These are phyloP conservation scores for Cytospora paraplurivora DNA, from an alignment of 2,329 filamentous ascomycete genomes.

Conservation along the genomic window DNA sequence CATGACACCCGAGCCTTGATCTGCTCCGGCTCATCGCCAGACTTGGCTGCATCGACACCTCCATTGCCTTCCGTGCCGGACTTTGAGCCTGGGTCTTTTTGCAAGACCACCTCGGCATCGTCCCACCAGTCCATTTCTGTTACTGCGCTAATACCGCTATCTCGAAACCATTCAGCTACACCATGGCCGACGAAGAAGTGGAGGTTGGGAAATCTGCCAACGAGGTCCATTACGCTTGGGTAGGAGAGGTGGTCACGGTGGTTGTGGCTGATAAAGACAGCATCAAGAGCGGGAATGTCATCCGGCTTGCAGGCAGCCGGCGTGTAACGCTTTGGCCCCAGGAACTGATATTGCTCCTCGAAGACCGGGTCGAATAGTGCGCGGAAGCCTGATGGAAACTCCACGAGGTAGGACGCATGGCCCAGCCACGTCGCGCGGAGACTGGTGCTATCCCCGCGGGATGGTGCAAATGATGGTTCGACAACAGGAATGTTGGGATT, in stretches of 20 bases:
- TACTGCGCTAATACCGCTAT: slow-evolving; percentile 55
- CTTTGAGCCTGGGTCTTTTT: not conserved
- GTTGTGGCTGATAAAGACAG: slow-evolving; percentile 56
- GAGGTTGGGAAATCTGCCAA: slow-evolving; percentile 11
- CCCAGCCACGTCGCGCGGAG: slow-evolving; percentile 9
- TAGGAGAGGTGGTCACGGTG: slow-evolving; percentile 56
- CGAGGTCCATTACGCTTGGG: slow-evolving; percentile 4
- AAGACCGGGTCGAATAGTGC: slow-evolving; percentile 58
- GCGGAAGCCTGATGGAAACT: slow-evolving; percentile 38
- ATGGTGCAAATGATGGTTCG: not conserved
- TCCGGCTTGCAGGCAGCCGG: slow-evolving; percentile 51
- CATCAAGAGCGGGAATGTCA: slow-evolving; percentile 53
- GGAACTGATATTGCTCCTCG: slow-evolving; percentile 47
- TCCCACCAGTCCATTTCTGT: slow-evolving; percentile 80
- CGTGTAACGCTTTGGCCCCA: slow-evolving; percentile 55
- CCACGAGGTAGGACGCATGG: slow-evolving; percentile 8
- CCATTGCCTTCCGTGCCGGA: no score
- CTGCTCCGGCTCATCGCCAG: not conserved
- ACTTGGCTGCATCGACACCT: not conserved
- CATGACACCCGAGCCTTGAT: not conserved
- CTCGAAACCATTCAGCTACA: slow-evolving; percentile 66
- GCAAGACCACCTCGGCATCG: slow-evolving; percentile 8
- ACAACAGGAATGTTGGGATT: not conserved
- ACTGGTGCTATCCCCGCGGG: not conserved
- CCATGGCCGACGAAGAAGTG: slow-evolving; percentile 71